A percentile compares a stretch with the other conserved stretches of the same genome.
phyloP scores from a whole-genome alignment of 2,329 filamentous ascomycete genomes.

The Didymella pinodella region DNA sequence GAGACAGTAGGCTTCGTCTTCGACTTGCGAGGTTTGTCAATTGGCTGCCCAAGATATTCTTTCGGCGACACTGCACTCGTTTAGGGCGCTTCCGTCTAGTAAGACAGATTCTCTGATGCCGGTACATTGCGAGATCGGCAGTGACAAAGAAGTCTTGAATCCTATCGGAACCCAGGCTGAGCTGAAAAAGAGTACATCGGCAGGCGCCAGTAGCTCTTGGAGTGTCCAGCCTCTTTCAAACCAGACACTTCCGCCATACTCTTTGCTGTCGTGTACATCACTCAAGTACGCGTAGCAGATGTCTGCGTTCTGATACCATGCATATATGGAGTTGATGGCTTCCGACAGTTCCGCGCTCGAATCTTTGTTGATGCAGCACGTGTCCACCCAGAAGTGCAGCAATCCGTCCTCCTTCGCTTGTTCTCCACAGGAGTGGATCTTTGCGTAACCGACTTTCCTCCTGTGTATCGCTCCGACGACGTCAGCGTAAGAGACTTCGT shows the following conservation, averaged over 20 bases:
- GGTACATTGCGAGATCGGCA: not conserved
- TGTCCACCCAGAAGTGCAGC: not conserved
- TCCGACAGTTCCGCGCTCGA: not conserved
- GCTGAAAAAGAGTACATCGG: not conserved
- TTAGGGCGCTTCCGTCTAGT: not conserved
- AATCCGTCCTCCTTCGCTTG: not conserved
- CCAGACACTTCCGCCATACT: not conserved
- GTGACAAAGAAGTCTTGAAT: not conserved
- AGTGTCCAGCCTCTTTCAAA: not conserved
- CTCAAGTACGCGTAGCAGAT: not conserved
- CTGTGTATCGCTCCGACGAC: not conserved
- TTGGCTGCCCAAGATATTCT: conserved; percentile 3
- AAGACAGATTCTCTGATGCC: not conserved
- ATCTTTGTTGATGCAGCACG: not conserved
- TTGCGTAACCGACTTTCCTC: not conserved
- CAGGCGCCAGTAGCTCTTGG: not conserved
- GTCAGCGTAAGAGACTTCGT: not conserved
- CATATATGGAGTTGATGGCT: not conserved
- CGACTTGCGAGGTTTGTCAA: not conserved
- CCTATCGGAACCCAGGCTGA: not conserved
- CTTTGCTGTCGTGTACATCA: not conserved
- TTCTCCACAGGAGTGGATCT: not conserved
- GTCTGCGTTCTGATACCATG: not conserved
- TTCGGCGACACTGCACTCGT: not conserved
- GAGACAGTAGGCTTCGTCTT: conserved; percentile 3